Conservation (phyloP, 176 grass and related monocot species). For the Areca catechu region DNA sequence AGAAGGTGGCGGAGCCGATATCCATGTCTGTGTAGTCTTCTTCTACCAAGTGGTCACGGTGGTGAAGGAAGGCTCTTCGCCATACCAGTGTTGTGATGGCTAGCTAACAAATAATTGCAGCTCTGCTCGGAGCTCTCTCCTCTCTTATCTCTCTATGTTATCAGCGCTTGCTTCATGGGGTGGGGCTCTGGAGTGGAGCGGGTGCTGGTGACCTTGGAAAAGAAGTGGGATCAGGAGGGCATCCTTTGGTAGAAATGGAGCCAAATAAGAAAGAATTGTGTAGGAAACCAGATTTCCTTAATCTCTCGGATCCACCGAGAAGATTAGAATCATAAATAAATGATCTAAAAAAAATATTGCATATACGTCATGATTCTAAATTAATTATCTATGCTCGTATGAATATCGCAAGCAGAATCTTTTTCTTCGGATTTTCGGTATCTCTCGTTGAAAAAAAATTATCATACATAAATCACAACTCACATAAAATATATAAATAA, state of each 20-base stretch:
- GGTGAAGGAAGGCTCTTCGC: slow-evolving; percentile 29
- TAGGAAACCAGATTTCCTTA: too few species aligned
- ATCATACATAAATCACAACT: too few species aligned
- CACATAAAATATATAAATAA: too few species aligned
- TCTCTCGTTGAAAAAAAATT: too few species aligned
- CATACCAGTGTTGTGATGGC: background rate
- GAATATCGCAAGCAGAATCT: too few species aligned
- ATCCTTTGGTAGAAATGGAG: slow-evolving; percentile 11
- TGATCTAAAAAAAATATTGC: too few species aligned
- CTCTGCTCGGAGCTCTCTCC: background rate
- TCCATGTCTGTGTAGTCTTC: slow-evolving; percentile 95
- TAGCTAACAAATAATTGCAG: too few species aligned
- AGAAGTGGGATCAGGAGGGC: background rate
- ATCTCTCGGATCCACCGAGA: too few species aligned
- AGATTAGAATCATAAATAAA: too few species aligned
- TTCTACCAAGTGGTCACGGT: slow-evolving; percentile 35
- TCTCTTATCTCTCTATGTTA: background rate
- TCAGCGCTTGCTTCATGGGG: background rate
- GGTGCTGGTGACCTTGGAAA: background rate
- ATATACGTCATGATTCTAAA: too few species aligned
- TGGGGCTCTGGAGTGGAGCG: background rate
- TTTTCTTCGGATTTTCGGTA: too few species aligned
- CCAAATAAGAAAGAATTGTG: slow-evolving; percentile 26
- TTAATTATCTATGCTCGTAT: too few species aligned
- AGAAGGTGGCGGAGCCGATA: slow-evolving; percentile 33